A percentile compares a stretch with the other conserved stretches of the same genome.
These are phyloP conservation scores for Anthracocystis walkeri DNA, from an alignment of 1,284 basidiomycete genomes.

Conservation along the genomic window DNA sequence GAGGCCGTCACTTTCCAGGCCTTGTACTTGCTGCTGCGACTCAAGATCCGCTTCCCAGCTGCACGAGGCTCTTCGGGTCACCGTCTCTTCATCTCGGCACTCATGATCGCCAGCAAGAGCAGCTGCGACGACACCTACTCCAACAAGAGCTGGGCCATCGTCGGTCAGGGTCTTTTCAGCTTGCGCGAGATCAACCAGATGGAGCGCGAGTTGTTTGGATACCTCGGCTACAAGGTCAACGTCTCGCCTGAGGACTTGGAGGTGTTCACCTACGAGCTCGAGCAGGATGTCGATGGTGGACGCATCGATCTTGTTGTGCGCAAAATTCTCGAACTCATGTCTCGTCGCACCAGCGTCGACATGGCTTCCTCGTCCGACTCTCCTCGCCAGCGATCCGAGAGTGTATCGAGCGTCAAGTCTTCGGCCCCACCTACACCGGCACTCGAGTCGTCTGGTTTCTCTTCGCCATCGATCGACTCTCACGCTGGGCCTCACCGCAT, in stretches of 20 bases:
- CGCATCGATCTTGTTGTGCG: conserved; percentile 44
- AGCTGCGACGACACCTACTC: conserved; percentile 69
- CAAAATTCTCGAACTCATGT: conserved; percentile 39
- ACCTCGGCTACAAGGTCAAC: conserved; percentile 66
- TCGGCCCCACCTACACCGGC: conserved; percentile 38
- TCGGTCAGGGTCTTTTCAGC: conserved; percentile 67
- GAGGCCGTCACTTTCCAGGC: conserved; percentile 67
- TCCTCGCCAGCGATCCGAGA: conserved; percentile 36
- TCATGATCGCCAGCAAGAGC: conserved; percentile 69
- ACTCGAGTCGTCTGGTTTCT: conserved; percentile 38
- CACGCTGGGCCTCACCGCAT: conserved; percentile 38
- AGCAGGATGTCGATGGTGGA: conserved; percentile 41
- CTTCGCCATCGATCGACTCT: conserved; percentile 48
- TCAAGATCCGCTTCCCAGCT: conserved; percentile 68
- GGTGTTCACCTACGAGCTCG: conserved; percentile 60
- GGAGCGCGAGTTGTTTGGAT: conserved; percentile 69
- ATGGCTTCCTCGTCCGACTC: conserved; percentile 9
- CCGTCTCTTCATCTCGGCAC: conserved; percentile 69
- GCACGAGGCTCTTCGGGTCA: conserved; percentile 69
- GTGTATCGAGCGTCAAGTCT: conserved; percentile 38
- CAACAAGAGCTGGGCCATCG: conserved; percentile 70
- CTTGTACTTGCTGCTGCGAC: conserved; percentile 63
- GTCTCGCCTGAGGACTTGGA: conserved; percentile 61
- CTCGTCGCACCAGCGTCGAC: conserved; percentile 35
- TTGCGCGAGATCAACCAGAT: conserved; percentile 69